phyloP scores from a whole-genome alignment of 768 basidiomycete genomes.

The Porphyrellus cyaneotinctus region DNA sequence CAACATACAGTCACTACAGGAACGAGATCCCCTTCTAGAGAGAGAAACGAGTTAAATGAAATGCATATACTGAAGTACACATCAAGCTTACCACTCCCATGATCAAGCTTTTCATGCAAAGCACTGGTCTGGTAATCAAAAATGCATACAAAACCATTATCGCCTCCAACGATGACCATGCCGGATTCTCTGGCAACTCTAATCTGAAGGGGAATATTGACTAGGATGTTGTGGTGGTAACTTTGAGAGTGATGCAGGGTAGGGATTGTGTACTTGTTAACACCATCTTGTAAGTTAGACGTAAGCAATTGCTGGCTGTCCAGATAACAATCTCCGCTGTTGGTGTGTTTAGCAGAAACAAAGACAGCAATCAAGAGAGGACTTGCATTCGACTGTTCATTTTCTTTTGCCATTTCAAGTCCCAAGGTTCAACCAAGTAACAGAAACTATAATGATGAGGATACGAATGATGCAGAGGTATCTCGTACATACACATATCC shows the following conservation, averaged over 20 bases:
- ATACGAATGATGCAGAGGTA: no score
- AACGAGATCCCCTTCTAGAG: background rate
- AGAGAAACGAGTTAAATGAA: no score
- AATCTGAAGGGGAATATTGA: background rate
- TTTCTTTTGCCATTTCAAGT: constrained; percentile 8
- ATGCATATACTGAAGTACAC: no score
- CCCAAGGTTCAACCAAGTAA: background rate
- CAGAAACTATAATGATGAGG: background rate
- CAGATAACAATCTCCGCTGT: background rate
- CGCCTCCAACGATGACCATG: background rate
- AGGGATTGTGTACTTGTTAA: background rate
- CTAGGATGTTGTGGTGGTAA: background rate
- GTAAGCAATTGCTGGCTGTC: background rate
- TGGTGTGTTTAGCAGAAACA: background rate
- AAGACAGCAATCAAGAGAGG: background rate
- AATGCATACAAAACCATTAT: background rate
- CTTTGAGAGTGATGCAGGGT: background rate
- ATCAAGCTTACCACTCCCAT: background rate
- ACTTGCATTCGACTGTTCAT: background rate
- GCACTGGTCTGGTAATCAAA: background rate
- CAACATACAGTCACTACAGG: no score
- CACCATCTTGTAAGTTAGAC: background rate
- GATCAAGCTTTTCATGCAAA: background rate
- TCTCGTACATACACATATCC: background rate
- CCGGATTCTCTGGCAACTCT: background rate